phyloP scores from a whole-genome alignment of 768 basidiomycete genomes.

The Lepiota subincarnata region DNA sequence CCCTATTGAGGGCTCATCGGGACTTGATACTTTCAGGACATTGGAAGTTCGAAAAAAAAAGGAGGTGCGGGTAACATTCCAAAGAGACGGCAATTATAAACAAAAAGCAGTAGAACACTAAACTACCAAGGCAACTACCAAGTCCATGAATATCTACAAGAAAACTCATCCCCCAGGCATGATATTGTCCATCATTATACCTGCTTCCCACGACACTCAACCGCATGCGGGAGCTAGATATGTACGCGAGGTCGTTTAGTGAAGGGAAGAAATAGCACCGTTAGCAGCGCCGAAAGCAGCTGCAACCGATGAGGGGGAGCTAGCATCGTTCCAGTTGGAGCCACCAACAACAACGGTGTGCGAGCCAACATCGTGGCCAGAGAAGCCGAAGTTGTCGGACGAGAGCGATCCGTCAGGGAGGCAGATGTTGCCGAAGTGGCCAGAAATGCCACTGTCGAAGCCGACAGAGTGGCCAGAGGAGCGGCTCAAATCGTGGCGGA shows the following conservation, averaged over 20 bases:
- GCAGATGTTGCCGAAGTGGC: constrained; percentile 25
- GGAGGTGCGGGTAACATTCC: constrained; percentile 3
- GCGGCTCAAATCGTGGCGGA: constrained; percentile 28
- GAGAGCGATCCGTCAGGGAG: constrained; percentile 26
- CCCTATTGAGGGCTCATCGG: no score
- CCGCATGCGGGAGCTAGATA: neutral
- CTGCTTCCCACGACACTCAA: neutral
- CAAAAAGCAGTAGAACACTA: neutral
- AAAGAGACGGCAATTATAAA: constrained; percentile 8
- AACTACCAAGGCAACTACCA: constrained; percentile 3
- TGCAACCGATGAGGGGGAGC: constrained; percentile 26
- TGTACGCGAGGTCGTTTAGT: neutral
- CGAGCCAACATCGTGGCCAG: constrained; percentile 26
- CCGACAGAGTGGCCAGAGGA: constrained; percentile 26
- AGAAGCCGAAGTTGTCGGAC: constrained; percentile 28
- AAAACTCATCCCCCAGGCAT: neutral
- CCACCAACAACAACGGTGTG: constrained; percentile 33
- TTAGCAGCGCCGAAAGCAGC: constrained; percentile 28
- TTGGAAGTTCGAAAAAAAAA: no score
- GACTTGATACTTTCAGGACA: no score
- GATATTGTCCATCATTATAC: neutral
- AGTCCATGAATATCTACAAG: neutral
- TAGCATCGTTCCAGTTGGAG: constrained; percentile 35
- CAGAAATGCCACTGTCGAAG: constrained; percentile 28
- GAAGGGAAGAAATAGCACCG: constrained; percentile 18